These are phyloP conservation scores for Hemileccinum rubropunctum DNA, from an alignment of 768 basidiomycete species.

Conservation along the genomic window DNA sequence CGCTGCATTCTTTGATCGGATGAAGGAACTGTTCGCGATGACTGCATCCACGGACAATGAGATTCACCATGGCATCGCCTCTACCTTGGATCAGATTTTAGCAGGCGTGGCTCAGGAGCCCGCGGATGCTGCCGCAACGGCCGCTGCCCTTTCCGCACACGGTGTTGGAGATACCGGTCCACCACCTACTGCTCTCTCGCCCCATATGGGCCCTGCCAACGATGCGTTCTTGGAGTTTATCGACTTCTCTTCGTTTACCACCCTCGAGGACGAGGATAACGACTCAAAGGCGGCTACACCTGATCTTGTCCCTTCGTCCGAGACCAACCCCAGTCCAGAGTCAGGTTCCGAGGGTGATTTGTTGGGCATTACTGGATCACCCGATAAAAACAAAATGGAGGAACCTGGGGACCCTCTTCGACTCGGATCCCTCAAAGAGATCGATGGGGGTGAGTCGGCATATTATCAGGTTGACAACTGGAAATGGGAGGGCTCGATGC, in stretches of 20 bases:
- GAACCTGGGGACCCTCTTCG: conserved; percentile 51
- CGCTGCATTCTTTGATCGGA: conserved; percentile 55
- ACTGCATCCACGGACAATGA: conserved; percentile 40
- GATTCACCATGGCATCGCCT: conserved; percentile 46
- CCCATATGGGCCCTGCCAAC: conserved; percentile 35
- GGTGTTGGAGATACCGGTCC: conserved; percentile 29
- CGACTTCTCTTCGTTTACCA: conserved; percentile 64
- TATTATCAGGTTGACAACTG: conserved; percentile 57
- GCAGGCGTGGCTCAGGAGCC: conserved; percentile 52
- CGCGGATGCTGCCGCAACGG: conserved; percentile 30
- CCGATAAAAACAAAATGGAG: conserved; percentile 53
- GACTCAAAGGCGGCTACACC: conserved; percentile 71
- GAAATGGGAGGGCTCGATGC: conserved; percentile 76
- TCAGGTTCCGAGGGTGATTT: conserved; percentile 64
- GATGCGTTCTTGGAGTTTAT: conserved; percentile 50
- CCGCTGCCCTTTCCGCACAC: conserved; percentile 25
- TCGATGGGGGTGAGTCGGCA: conserved; percentile 72
- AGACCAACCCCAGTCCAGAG: conserved; percentile 75
- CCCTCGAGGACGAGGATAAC: conserved; percentile 55
- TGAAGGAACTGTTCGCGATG: conserved; percentile 62
- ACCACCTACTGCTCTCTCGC: conserved; percentile 34
- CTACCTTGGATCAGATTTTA: conserved; percentile 61
- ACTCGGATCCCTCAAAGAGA: conserved; percentile 62
- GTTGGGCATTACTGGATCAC: conserved; percentile 42
- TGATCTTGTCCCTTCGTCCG: conserved; percentile 66